Percentiles rank a stretch among this genome's conserved stretches.
Conservation (phyloP, 148 eudicot species). For the Spergularia bocconei region DNA sequence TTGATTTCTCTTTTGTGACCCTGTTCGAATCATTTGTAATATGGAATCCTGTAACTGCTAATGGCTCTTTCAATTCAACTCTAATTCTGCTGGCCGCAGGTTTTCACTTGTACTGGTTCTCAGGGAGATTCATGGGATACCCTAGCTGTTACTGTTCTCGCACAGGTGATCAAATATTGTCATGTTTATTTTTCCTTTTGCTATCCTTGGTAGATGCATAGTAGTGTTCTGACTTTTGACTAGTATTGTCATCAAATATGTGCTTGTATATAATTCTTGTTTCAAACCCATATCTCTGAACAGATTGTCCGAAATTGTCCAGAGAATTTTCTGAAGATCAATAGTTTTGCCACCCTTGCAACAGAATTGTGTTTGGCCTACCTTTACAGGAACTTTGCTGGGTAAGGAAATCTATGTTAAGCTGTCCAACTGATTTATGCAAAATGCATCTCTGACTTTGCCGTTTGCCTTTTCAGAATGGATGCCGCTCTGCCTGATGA, state of each 20-base stretch:
- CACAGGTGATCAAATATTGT: slow-evolving; percentile 51
- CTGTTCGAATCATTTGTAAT: background rate
- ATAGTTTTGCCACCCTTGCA: slow-evolving; percentile 47
- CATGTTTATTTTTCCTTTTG: background rate
- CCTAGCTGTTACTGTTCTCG: slow-evolving; percentile 66
- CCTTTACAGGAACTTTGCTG: slow-evolving; percentile 48
- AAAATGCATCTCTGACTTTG: slow-evolving; percentile 13
- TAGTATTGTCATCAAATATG: background rate
- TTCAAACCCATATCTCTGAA: slow-evolving; percentile 23
- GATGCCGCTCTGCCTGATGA: slow-evolving; percentile 34
- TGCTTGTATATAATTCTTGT: slow-evolving; percentile 3
- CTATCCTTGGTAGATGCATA: background rate
- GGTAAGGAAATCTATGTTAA: slow-evolving; percentile 36
- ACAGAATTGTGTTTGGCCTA: slow-evolving; percentile 69
- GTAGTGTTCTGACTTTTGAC: background rate
- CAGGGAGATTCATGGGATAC: slow-evolving; percentile 72
- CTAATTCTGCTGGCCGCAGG: slow-evolving; percentile 48
- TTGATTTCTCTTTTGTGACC: background rate
- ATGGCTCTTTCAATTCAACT: slow-evolving; percentile 2
- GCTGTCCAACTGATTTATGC: slow-evolving; percentile 3
- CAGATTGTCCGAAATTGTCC: slow-evolving; percentile 93
- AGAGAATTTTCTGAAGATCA: slow-evolving; percentile 52
- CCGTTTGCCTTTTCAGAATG: slow-evolving; percentile 37
- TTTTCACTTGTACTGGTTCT: slow-evolving; percentile 58
- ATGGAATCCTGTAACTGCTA: slow-evolving; percentile 7